These are phyloP conservation scores for Physaria fendleri DNA, from an alignment of 345 rosid genomes.

Conservation along the genomic window DNA sequence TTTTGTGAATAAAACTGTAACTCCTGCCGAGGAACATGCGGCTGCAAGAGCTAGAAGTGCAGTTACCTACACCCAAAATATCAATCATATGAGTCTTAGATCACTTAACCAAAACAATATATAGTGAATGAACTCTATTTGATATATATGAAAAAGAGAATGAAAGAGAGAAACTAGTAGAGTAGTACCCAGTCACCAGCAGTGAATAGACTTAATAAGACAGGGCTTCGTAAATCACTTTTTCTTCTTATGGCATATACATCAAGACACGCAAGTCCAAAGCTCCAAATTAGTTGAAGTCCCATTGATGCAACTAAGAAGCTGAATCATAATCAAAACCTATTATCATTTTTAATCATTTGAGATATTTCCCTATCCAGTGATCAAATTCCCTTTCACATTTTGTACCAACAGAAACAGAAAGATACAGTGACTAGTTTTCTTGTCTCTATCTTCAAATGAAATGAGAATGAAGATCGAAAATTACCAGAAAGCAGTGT, in stretches of 20 bases:
- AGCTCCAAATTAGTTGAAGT: constrained; percentile 89
- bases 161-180: too few species aligned
- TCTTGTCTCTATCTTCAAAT: not conserved
- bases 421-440: not conserved
- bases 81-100: not conserved
- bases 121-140: not conserved
- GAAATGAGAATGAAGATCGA: not conserved
- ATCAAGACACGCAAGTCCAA: constrained; percentile 96
- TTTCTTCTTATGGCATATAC: constrained; percentile 64
- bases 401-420: not conserved
- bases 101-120: not conserved
- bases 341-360: not conserved
- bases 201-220: constrained; percentile 76
- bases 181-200: constrained; percentile 99
- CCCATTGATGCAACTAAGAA: constrained; percentile 97
- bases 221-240: constrained; percentile 74
- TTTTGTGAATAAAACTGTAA: constrained; percentile 64
- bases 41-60: constrained; percentile 84
- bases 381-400: not conserved
- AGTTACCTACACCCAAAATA: constrained; percentile 51
- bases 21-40: constrained; percentile 86
- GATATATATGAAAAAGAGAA: not conserved
- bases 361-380: not conserved
- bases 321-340: constrained; percentile 37
- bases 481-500: constrained; percentile 84